Evolutionary conservation across 1,139 yeast species (phyloP), one percentile per base, ranked within the genome.

Genomic region (Magnusiomyces paraingens): DNA sequence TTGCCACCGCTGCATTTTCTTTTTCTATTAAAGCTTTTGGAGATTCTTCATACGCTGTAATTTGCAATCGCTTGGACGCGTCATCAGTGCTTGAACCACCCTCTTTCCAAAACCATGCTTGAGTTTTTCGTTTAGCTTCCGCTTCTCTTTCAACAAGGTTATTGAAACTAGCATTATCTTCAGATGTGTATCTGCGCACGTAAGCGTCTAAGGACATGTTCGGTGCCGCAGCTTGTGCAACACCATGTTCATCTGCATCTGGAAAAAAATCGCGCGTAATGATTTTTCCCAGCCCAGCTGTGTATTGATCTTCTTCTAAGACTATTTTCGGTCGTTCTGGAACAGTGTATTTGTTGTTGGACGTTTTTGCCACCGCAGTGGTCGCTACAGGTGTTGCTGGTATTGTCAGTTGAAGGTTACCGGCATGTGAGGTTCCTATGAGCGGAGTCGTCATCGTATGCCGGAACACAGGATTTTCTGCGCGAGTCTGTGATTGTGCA

Each of bases 121-220:
- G 58, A 42, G 55, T 57, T 35, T 57, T 60, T 22, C 67, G 54
- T 26, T 58, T 57, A 15, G 46, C 18, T 12, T 57, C 56, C 21
- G 59, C 58, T 35, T 62, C 60, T n/a, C 53, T 53, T 32, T 62
- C 67, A 20, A 66, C 54, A 14, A 69, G 52, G 11, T 58, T 57
- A 35, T 59, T 57, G 52, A 67, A 68, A 22, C 70, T 64, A 11
- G 63, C 66, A 53, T 68, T 69, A 53, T 69, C 73, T 52, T 69
- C 72, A 0, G 72, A 64, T 0, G 71, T 69, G 50, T 63, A 61
- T 17, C 56, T 60, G 8, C 61, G 59, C 49, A 67, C 72, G 46
- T 63, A 69, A 22, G 60, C 52, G n/a, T 60, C 59, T 39, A 59
- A 42, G 18, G 55, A 42, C 47, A 48, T 32, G 14, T 45, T 49